Evolutionary conservation across 768 basidiomycete species (phyloP), one percentile per base, ranked within the genome.

Genomic region (Crassisporium funariophilum): DNA sequence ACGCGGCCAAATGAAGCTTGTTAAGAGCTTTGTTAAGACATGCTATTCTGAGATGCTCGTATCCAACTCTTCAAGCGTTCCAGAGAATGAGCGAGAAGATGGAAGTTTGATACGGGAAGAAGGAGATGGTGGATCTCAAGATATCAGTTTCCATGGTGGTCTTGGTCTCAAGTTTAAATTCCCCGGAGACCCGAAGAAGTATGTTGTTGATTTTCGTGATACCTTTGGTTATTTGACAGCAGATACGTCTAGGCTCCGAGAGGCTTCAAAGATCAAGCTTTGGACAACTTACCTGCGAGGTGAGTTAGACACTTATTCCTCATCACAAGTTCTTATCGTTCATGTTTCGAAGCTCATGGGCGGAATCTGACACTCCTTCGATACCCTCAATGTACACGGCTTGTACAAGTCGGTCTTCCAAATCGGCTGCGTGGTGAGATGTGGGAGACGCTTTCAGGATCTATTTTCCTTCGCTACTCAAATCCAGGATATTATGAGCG

Each of bases 401-500:
- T 99, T 20, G 87, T 98, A 1, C 95, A 97, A 69, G 95, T 98
- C 43, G 97, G 97, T 37, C 76, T 99, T 3, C 97, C 97, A 2
- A 97, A 95, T 57, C 77, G 93, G 13, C 76, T 99, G 7, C 82
- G 97, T 17, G 97, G 97, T 11, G 97, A 98, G 65, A 87, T 98
- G 73, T 99, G 97, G 97, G 97, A 99, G 68, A 88, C 91, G 0
- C 78, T 98, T 10, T 95, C 94, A 4, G 97, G 97, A 0, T 95
- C 95, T 4, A 73, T 98, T 43, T 95, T 84, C 66, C 82, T 97
- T 13, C 91, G 97, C 10, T 93, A 86, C 59, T 75, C 82, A 35
- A 86, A 94, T 52, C 93, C 91, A 1, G 91, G 93, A 7, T 77
- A 79, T 44, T 99, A 97, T 63, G 76, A 82, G 10, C 73, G 75